A percentile compares a stretch with the other conserved stretches of the same genome.
Evolutionary conservation across 139 green algal species (phyloP).

Genomic region (Chlamydomonas sp.): DNA sequence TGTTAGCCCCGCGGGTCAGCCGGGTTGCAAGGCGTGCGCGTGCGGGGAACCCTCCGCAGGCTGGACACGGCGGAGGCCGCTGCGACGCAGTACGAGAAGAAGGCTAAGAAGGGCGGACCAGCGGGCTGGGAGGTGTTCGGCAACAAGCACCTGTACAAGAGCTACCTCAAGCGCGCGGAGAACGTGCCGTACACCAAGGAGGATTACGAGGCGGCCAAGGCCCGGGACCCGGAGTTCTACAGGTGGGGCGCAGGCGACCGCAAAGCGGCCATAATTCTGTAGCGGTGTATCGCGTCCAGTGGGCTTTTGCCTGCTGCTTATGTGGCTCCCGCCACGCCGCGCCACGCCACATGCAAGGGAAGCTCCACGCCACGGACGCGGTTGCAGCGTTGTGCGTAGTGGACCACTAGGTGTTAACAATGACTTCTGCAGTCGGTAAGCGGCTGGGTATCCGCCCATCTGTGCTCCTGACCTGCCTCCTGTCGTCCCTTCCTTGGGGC

Average conservation of each 20-base stretch:
- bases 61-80: conserved; percentile 88
- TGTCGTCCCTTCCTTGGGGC: too few relatives aligned
- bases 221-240: conserved; percentile 85
- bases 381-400: too few relatives aligned
- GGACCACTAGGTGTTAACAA: too few relatives aligned
- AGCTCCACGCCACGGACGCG: too few relatives aligned
- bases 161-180: conserved; percentile 88
- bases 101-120: conserved; percentile 81
- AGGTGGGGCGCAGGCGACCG: not conserved
- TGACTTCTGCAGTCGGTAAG: too few relatives aligned
- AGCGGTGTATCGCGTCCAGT: too few relatives aligned
- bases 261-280: not conserved
- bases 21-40: not conserved
- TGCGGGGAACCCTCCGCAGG: conserved; percentile 14
- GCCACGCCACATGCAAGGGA: too few relatives aligned
- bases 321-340: too few relatives aligned
- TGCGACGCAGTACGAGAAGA: conserved; percentile 57
- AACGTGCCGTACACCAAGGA: conserved; percentile 57
- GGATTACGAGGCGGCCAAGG: conserved; percentile 88
- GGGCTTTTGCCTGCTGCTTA: too few relatives aligned
- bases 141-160: conserved; percentile 74
- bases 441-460: too few relatives aligned
- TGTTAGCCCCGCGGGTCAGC: too few relatives aligned
- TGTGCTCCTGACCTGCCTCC: too few relatives aligned
- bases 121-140: conserved; percentile 84